Base-by-base conservation (phyloP, 805 yeast species). In the Blastobotrys muscicola region DNA sequence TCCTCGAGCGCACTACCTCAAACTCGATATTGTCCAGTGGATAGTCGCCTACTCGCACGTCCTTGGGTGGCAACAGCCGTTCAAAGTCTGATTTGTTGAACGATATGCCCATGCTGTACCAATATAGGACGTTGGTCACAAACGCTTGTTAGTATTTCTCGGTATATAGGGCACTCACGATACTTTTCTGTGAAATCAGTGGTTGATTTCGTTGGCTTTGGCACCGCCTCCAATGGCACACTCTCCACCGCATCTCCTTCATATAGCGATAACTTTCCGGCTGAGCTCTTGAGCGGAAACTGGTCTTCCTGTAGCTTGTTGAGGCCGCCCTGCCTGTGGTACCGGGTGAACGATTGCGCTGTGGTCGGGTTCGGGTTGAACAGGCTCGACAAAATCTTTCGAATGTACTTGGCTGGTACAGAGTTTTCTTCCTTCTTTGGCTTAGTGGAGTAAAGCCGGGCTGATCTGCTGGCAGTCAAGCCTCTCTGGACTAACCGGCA, bases 1-100 rank as follows among this genome's bases (percentile, higher is more conserved):
- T 64, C 42, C 87, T 57, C 9, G 74, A 73, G 45, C 76, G 70
- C 11, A 75, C 62, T 2, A 72, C 67, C 29, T 51, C 45, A n/a
- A 62, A 50, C 8, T 46, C 45, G 11, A 50, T 39, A 9, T 36
- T 42, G 26, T 49, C 50, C 15, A 50, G 35, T 13, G 35, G 42
- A 26, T 50, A 43, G 8, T 30, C 29, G 30, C 50, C 51, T 3
- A 50, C 33, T 6, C 57, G 48, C 38, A 49, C 41, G 26, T 39
- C 42, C 11, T 39, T 33, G 1, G 53, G 54, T 11, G 64, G 64
- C 14, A 60, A 49, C 8, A 62, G 39, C n/a, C 66, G 55, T 37
- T 52, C 51, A 40, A 62, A 59, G 41, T 62, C 66, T 14, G 54
- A 45, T 30, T 56, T 51, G 36, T 51, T 41, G 35, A 60, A 56